phyloP scores from a whole-genome alignment of 2,329 filamentous ascomycete species.

The Colletotrichum liaoningense region DNA sequence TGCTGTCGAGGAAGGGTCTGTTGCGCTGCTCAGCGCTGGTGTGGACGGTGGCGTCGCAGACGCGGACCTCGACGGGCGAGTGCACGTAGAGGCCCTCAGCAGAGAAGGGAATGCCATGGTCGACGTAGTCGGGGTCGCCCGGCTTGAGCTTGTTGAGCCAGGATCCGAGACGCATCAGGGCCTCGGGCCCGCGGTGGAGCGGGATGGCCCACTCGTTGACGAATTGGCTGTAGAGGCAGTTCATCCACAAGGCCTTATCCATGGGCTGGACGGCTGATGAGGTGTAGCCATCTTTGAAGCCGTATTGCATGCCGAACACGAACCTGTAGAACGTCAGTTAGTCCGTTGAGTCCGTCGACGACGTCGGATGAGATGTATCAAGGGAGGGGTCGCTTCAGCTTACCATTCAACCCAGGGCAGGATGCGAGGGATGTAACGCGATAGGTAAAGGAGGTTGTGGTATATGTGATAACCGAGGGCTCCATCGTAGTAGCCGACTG shows the following conservation, averaged over 20 bases:
- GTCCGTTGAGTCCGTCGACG: background rate
- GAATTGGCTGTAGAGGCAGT: constrained; percentile 96
- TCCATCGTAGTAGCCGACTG: constrained; percentile 83
- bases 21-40: constrained; percentile 40
- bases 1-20: constrained; percentile 75
- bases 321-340: constrained; percentile 64
- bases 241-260: constrained; percentile 87
- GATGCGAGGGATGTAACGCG: constrained; percentile 81
- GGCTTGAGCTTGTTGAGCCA: constrained; percentile 79
- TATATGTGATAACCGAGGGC: constrained; percentile 89
- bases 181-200: constrained; percentile 86
- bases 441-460: constrained; percentile 87
- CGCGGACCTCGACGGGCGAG: constrained; percentile 91
- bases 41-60: constrained; percentile 74
- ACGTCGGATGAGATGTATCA: background rate
- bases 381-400: background rate
- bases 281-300: constrained; percentile 78
- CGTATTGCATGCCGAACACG: constrained; percentile 97
- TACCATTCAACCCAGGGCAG: constrained; percentile 90
- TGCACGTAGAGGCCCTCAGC: constrained; percentile 87
- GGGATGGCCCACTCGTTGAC: constrained; percentile 99
- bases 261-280: constrained; percentile 84
- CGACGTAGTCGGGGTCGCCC: constrained; percentile 72
- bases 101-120: constrained; percentile 80
- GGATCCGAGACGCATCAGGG: constrained; percentile 81